Percentiles rank a stretch among this genome's conserved stretches.
Conservation (phyloP, 2,329 filamentous ascomycete species). For the Calcarisporium arbuscula region DNA sequence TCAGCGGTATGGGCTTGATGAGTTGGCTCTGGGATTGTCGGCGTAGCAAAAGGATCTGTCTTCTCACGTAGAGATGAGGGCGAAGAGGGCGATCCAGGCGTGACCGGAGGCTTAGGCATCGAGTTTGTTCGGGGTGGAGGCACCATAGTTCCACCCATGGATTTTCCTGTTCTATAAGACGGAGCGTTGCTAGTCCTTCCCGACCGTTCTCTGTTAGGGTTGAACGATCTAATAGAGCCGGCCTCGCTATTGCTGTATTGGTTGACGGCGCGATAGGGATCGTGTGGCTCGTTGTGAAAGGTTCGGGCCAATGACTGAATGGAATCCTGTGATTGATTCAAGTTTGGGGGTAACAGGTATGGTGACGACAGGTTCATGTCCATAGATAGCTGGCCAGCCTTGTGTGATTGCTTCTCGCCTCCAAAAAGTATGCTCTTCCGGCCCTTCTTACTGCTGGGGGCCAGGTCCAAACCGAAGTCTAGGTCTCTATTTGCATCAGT, state of each 20-base stretch:
- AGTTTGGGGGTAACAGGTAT: slow-evolving; percentile 82
- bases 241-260: slow-evolving; percentile 52
- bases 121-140: slow-evolving; percentile 34
- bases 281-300: slow-evolving; percentile 66
- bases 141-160: slow-evolving; percentile 18
- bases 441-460: slow-evolving; percentile 31
- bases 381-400: slow-evolving; percentile 57
- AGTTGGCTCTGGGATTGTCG: slow-evolving; percentile 22
- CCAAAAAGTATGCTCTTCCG: slow-evolving; percentile 33
- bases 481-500: slow-evolving; percentile 84
- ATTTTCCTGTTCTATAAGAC: slow-evolving; percentile 20
- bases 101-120: slow-evolving; percentile 27
- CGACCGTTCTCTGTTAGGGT: slow-evolving; percentile 30
- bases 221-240: slow-evolving; percentile 49
- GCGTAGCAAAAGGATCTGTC: slow-evolving; percentile 29
- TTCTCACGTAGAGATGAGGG: slow-evolving; percentile 27
- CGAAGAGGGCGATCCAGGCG: slow-evolving; percentile 23
- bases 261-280: slow-evolving; percentile 69
- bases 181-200: slow-evolving; percentile 29
- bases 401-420: slow-evolving; percentile 46
- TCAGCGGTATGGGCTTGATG: slow-evolving; percentile 12
- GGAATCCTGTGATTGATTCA: slow-evolving; percentile 77
- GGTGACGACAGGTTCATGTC: slow-evolving; percentile 73
- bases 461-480: slow-evolving; percentile 77
- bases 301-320: slow-evolving; percentile 78